Evolutionary conservation across 2,329 filamentous ascomycete species (phyloP).

Genomic region (Bipolaris victoriae): DNA sequence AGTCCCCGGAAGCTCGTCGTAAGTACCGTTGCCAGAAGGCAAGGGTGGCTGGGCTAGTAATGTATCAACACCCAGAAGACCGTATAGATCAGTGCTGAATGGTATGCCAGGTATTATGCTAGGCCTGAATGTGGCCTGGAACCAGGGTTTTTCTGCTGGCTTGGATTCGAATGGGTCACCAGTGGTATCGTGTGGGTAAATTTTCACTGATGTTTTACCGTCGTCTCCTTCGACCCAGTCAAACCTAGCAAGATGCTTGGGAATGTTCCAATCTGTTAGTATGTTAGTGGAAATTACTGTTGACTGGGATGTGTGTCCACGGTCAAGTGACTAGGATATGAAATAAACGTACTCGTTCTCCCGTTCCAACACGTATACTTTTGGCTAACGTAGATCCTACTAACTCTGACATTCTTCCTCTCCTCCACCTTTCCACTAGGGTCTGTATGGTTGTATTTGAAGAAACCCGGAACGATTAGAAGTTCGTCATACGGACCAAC

Average conservation of each 20-base stretch:
- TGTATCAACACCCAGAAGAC: not conserved
- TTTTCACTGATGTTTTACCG: not conserved
- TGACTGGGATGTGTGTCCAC: not conserved
- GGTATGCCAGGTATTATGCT: not conserved
- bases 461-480: not conserved
- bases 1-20: constrained; percentile 1
- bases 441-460: not conserved
- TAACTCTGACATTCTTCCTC: not conserved
- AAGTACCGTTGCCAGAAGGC: not conserved
- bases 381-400: not conserved
- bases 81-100: not conserved
- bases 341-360: not conserved
- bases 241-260: not conserved
- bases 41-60: not conserved
- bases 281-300: not conserved
- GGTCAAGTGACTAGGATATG: not conserved
- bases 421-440: not conserved
- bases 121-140: not conserved
- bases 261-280: not conserved
- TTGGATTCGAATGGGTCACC: not conserved
- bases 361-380: constrained; percentile 2
- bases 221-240: not conserved
- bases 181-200: not conserved
- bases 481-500: constrained; percentile 1
- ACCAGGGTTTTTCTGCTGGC: not conserved